phyloP scores from a whole-genome alignment of 768 basidiomycete species.

The Pisolithus microcarpus region DNA sequence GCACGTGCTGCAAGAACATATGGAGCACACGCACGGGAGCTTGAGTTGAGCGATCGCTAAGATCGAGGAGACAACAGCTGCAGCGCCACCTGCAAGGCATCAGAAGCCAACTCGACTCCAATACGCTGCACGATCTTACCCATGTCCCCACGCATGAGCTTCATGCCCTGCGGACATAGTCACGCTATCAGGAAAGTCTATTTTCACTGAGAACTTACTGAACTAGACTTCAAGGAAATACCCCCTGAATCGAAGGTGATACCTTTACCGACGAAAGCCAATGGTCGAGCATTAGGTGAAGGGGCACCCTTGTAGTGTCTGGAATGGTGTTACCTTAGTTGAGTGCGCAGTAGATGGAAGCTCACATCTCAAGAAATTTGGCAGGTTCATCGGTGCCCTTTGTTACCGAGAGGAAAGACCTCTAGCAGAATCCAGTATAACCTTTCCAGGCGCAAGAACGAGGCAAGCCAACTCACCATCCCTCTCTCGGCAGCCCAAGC shows the following conservation, averaged over 20 bases:
- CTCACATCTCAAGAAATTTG: conserved; percentile 80
- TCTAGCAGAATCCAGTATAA: conserved; percentile 30
- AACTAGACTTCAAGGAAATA: conserved; percentile 75
- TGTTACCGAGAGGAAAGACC: conserved; percentile 82
- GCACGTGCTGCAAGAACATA: neutral
- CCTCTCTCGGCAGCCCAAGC: conserved; percentile 79
- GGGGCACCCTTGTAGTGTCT: conserved; percentile 80
- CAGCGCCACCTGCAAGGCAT: conserved; percentile 55
- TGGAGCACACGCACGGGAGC: conserved; percentile 53
- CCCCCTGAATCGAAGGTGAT: conserved; percentile 89
- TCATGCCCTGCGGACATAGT: conserved; percentile 54
- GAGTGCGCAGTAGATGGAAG: neutral
- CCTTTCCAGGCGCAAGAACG: neutral
- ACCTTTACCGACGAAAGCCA: conserved; percentile 81
- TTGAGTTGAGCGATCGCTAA: conserved; percentile 75
- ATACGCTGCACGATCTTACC: conserved; percentile 34
- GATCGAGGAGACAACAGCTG: conserved; percentile 64
- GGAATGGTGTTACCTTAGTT: neutral
- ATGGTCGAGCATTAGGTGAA: conserved; percentile 47
- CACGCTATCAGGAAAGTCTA: neutral
- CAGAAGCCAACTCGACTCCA: neutral
- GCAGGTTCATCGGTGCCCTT: conserved; percentile 78
- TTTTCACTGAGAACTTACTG: conserved; percentile 33
- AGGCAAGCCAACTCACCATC: conserved; percentile 47
- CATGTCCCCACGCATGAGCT: conserved; percentile 84